A percentile compares a stretch with the other conserved stretches of the same genome.
phyloP scores from a whole-genome alignment of 2,329 filamentous ascomycete genomes.

The Chaetomium sp. region DNA sequence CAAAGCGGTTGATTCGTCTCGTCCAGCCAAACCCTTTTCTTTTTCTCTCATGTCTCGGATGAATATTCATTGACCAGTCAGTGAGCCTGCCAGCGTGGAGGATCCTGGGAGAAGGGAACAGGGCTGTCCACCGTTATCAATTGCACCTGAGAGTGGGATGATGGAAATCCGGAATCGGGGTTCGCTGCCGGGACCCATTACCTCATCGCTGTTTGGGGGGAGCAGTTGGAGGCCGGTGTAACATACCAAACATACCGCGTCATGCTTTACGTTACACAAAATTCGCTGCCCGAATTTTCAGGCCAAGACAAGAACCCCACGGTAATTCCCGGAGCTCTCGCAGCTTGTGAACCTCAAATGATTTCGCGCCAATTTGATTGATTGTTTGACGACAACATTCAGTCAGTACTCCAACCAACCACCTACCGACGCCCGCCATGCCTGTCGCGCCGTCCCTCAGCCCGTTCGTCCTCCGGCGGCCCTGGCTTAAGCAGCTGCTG shows the following conservation, averaged over 20 bases:
- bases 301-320: conserved; percentile 12
- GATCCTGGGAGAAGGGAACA: too few relatives aligned
- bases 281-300: background rate
- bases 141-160: too few relatives aligned
- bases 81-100: too few relatives aligned
- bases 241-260: background rate
- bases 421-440: conserved; percentile 36
- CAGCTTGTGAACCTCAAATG: conserved; percentile 10
- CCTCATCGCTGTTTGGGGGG: conserved; percentile 1
- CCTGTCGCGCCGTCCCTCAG: conserved; percentile 62
- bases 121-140: too few relatives aligned
- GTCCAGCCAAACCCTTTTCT: too few relatives aligned
- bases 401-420: conserved; percentile 16
- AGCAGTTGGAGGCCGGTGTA: background rate
- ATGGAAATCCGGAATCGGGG: background rate
- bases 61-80: too few relatives aligned
- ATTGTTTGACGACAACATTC: conserved; percentile 8
- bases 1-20: too few relatives aligned
- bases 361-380: conserved; percentile 24
- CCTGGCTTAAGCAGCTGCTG: conserved; percentile 76
- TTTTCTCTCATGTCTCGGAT: too few relatives aligned
- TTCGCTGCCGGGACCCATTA: background rate
- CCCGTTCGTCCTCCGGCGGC: conserved; percentile 66
- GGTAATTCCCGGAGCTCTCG: conserved; percentile 18
- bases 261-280: background rate